phyloP scores from a whole-genome alignment of 2,329 filamentous ascomycete genomes.

The Drechslera avenae region DNA sequence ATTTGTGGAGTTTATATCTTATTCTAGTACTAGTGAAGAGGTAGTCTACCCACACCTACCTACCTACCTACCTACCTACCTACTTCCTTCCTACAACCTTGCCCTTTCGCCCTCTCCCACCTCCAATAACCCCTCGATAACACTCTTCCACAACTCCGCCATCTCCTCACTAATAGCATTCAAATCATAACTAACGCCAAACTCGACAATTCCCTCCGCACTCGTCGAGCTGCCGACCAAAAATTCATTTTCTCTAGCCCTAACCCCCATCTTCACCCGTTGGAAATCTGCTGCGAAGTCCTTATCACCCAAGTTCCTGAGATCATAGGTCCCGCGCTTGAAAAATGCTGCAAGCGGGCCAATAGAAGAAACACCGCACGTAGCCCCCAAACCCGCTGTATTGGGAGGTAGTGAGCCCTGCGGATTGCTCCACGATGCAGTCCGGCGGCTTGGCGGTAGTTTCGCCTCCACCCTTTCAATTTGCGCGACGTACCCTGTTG shows the following conservation, averaged over 20 bases:
- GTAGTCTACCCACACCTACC: too few species aligned
- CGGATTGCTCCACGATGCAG: conserved; percentile 32
- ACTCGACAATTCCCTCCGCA: conserved; percentile 42
- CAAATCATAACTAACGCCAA: conserved; percentile 51
- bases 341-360: conserved; percentile 47
- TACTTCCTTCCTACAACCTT: conserved; percentile 17
- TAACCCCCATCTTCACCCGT: conserved; percentile 46
- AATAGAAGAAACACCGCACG: conserved; percentile 53
- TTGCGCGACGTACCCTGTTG: conserved; percentile 51
- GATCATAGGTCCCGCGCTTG: conserved; percentile 30
- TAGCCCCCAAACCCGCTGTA: conserved; percentile 44
- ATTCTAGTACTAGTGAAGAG: too few species aligned
- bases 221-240: conserved; percentile 51
- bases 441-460: conserved; percentile 38
- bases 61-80: too few species aligned
- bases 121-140: conserved; percentile 42
- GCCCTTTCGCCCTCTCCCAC: conserved; percentile 10
- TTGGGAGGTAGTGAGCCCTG: conserved; percentile 47
- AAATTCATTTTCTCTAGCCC: conserved; percentile 55
- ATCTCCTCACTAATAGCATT: conserved; percentile 42
- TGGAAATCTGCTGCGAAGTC: conserved; percentile 51
- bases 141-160: conserved; percentile 40
- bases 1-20: too few species aligned
- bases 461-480: conserved; percentile 48
- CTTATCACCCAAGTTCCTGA: conserved; percentile 29